Conservation (phyloP, 257 asterid species). For the Paraleonurus japonicus region DNA sequence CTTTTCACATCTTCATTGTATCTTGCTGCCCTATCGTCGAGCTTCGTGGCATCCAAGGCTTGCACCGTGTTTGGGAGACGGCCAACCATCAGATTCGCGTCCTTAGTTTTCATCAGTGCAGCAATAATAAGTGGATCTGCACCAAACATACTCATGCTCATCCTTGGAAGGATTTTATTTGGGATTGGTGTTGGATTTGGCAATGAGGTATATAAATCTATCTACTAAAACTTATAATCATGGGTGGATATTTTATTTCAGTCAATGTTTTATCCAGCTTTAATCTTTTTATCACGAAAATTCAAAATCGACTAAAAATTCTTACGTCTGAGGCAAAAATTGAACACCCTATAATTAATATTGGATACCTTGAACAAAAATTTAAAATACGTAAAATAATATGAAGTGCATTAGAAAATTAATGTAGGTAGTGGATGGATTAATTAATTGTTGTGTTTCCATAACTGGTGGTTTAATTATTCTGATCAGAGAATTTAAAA, state of each 20-base stretch:
- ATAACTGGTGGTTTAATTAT: background rate
- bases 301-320: no score
- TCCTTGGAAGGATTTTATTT: constrained; percentile 63
- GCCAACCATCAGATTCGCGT: constrained; percentile 56
- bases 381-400: no score
- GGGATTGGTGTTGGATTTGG: constrained; percentile 89
- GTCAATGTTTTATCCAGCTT: no score
- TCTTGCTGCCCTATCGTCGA: constrained; percentile 65
- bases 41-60: constrained; percentile 74
- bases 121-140: constrained; percentile 51
- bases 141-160: constrained; percentile 39
- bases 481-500: constrained; percentile 9
- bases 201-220: constrained; percentile 51
- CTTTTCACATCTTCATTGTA: constrained; percentile 83
- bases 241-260: no score
- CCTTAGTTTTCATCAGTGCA: constrained; percentile 46
- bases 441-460: background rate
- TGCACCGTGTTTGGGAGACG: constrained; percentile 53
- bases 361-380: no score
- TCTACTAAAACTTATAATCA: no score
- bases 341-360: no score
- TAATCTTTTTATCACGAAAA: no score
- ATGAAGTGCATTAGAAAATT: no score
- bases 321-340: no score
- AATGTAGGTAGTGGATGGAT: no score